These are phyloP conservation scores for Citrullus colocynthis DNA, from an alignment of 306 rosid genomes.

Conservation along the genomic window DNA sequence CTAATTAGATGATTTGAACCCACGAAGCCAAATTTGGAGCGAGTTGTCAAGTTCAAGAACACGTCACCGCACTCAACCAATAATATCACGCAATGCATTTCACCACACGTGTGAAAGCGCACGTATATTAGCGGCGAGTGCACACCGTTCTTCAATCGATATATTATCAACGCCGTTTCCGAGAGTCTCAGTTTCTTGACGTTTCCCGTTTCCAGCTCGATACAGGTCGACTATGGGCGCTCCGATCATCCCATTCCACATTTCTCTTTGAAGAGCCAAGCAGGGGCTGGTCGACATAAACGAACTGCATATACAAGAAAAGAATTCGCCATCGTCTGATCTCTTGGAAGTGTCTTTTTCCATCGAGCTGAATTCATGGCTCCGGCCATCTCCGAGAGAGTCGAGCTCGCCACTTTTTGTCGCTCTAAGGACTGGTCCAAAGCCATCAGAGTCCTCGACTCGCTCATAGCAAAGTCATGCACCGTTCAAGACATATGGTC, in stretches of 20 bases:
- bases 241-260: background rate
- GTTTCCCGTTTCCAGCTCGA: background rate
- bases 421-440: constrained; percentile 86
- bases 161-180: constrained; percentile 6
- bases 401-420: constrained; percentile 66
- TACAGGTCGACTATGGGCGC: background rate
- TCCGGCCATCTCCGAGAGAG: constrained; percentile 47
- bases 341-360: background rate
- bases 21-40: background rate
- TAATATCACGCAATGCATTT: background rate
- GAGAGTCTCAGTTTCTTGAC: background rate
- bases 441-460: constrained; percentile 84
- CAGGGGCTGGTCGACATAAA: background rate
- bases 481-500: constrained; percentile 78
- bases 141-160: background rate
- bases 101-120: background rate
- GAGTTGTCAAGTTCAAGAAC: background rate
- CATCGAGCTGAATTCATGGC: constrained; percentile 26
- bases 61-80: background rate
- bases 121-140: background rate
- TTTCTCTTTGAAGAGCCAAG: background rate
- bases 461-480: constrained; percentile 45
- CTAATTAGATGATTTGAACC: background rate
- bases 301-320: background rate
- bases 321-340: background rate